A percentile compares a stretch with the other conserved stretches of the same genome.
phyloP scores from a whole-genome alignment of 1,284 basidiomycete genomes.

The Omphalotus olearius region DNA sequence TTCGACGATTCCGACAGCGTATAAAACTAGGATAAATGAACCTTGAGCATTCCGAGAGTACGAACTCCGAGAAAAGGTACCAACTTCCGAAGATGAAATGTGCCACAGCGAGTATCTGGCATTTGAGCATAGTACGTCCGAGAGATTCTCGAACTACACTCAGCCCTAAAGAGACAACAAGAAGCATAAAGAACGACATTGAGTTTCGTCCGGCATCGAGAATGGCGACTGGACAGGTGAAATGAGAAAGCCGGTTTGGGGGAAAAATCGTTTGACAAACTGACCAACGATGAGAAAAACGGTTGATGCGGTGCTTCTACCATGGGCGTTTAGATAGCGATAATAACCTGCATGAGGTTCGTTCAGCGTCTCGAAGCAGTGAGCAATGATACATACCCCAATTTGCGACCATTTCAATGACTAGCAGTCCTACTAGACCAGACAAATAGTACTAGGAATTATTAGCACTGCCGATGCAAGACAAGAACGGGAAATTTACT shows the following conservation, averaged over 20 bases:
- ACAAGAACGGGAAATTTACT: constrained; percentile 34
- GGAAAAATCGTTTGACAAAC: constrained; percentile 19
- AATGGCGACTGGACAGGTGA: constrained; percentile 60
- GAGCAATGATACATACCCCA: constrained; percentile 51
- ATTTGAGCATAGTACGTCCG: constrained; percentile 75
- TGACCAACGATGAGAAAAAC: constrained; percentile 83
- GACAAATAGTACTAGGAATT: constrained; percentile 83
- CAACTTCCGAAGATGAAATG: constrained; percentile 95
- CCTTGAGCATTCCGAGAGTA: constrained; percentile 3
- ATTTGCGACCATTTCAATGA: constrained; percentile 92
- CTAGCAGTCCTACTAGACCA: constrained; percentile 82
- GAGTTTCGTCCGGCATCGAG: constrained; percentile 93
- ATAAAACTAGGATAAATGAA: constrained; percentile 58
- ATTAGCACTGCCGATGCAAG: constrained; percentile 1
- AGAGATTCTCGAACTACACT: constrained; percentile 81
- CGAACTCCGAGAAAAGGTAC: constrained; percentile 12
- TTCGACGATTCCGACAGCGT: constrained; percentile 89
- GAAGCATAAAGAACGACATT: constrained; percentile 91
- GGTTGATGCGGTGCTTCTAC: constrained; percentile 68
- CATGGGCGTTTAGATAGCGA: constrained; percentile 88
- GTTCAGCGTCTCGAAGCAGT: constrained; percentile 5
- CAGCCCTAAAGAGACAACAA: constrained; percentile 86
- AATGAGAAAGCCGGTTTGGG: background rate
- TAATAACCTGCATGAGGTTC: constrained; percentile 62
- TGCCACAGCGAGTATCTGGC: constrained; percentile 70